Base-by-base conservation (phyloP, 495 filamentous ascomycete species). In the Xanthoparmelia taractica region DNA sequence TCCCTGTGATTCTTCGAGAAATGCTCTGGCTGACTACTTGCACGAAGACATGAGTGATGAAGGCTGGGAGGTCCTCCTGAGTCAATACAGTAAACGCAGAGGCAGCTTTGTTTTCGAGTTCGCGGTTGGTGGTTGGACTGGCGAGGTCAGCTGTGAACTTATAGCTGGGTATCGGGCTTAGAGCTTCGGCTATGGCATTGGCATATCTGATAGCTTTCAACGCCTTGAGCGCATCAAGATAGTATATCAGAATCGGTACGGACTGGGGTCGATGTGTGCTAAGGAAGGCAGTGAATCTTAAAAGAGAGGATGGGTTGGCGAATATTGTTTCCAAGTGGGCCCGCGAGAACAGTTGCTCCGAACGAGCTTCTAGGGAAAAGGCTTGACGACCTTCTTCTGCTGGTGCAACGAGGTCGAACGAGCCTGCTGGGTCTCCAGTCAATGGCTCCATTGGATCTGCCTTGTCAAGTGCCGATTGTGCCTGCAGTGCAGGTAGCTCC, bases 201-300 rank as follows among this genome's bases (percentile, higher is more conserved):
- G 86, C 81, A 67, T 90, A 91, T 37, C 78, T 74, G 58, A 92
- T 82, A 20, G 89, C 86, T 66, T 85, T 79, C n/a, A 89, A 72
- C 4, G 85, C 85, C 65, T 91, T 89, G 61, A 82, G 73, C 0
- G 86, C 78, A 59, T 76, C 78, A 8, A 95, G 81, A 69, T 92
- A 94, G 69, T 81, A 83, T n/a, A 79, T 78, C 0, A 96, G 76
- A 2, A 86, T 72, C 1, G 86, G 75, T 0, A 94, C 80, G n/a
- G 87, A 90, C 64, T 88, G 84, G 33, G 84, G 82, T 25, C 92
- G 87, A 54, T 90, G 78, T 1, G 82, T 84, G 70, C 88, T 87
- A 17, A 96, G 74, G 59, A 85, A 92, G 2, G 85, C 82, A 23
- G 79, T 84, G 60, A 83, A 82, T 5, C 82, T 73, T 58, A 85